Conservation (phyloP, 2,329 filamentous ascomycete genomes). For the Aspergillus oerlinghausenensis region DNA sequence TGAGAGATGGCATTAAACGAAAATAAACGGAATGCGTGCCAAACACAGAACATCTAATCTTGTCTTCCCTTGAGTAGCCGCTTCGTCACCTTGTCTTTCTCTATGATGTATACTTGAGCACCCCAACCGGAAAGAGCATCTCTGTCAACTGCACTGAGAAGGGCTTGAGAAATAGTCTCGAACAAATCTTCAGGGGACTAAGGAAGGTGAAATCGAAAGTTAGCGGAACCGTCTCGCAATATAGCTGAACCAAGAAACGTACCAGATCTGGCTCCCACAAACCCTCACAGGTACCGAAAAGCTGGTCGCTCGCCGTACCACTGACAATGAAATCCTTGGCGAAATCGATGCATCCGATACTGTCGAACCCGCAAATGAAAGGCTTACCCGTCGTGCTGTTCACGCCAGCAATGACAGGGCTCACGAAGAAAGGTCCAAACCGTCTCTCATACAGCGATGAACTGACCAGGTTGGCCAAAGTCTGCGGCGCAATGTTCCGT, state of each 20-base stretch:
- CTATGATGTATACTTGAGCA: constrained; percentile 98
- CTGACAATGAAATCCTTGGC: constrained; percentile 99
- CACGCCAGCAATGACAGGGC: constrained; percentile 88
- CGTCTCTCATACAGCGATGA: constrained; percentile 88
- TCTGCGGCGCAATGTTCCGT: constrained; percentile 88
- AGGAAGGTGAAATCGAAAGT: not conserved
- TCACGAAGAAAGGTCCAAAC: constrained; percentile 96
- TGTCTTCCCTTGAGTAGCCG: constrained; percentile 96
- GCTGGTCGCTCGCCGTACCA: constrained; percentile 91
- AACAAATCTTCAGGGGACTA: constrained; percentile 91
- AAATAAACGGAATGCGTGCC: constrained; percentile 18
- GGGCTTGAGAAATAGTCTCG: constrained; percentile 93
- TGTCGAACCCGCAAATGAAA: constrained; percentile 98
- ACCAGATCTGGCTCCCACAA: constrained; percentile 97
- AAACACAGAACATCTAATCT: constrained; percentile 56
- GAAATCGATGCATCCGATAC: constrained; percentile 98
- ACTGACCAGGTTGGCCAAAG: constrained; percentile 92
- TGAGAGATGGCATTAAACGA: constrained; percentile 10
- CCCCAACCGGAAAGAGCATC: constrained; percentile 97
- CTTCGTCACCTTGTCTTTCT: constrained; percentile 99
- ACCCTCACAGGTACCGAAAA: constrained; percentile 98
- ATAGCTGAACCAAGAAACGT: constrained; percentile 33
- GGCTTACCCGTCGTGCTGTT: constrained; percentile 91
- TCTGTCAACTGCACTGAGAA: constrained; percentile 92
- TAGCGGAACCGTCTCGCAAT: not conserved